Conservation (phyloP, 164 flowering plant species). For the Saururus chinensis region DNA sequence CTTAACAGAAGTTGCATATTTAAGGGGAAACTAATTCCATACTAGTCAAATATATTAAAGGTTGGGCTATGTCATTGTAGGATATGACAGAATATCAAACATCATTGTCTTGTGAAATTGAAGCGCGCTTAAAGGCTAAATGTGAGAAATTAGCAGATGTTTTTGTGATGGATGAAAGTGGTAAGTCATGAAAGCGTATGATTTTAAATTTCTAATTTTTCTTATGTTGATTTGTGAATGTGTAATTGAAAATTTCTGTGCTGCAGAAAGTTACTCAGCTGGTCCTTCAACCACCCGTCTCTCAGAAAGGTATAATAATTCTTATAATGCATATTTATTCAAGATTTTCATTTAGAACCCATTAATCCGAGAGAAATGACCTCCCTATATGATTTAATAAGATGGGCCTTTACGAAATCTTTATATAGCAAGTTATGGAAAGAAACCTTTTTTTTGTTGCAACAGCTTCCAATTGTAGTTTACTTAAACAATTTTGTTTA, state of each 20-base stretch:
- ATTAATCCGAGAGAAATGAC: too few relatives aligned
- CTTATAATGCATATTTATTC: not conserved
- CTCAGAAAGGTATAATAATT: slow-evolving; percentile 66
- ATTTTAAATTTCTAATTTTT: not conserved
- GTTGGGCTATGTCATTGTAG: slow-evolving; percentile 23
- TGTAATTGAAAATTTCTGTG: slow-evolving; percentile 5
- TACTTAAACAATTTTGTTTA: too few relatives aligned
- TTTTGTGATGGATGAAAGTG: slow-evolving; percentile 56
- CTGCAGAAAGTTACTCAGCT: slow-evolving; percentile 53
- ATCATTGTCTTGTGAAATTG: slow-evolving; percentile 62
- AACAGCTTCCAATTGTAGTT: too few relatives aligned
- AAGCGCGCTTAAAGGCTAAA: slow-evolving; percentile 63
- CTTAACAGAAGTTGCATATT: too few relatives aligned
- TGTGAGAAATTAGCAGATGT: slow-evolving; percentile 76
- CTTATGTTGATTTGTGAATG: not conserved
- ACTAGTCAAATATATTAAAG: not conserved
- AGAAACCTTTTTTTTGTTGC: too few relatives aligned
- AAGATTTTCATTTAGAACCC: not conserved
- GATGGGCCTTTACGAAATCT: too few relatives aligned
- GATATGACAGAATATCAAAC: slow-evolving; percentile 68
- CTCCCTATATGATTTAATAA: too few relatives aligned
- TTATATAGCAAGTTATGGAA: too few relatives aligned
- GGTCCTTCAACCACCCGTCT: slow-evolving; percentile 67
- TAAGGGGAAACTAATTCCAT: not conserved
- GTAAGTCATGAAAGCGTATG: slow-evolving; percentile 26